Conservation (phyloP, 768 basidiomycete species). For the Leccinum uliginosum region DNA sequence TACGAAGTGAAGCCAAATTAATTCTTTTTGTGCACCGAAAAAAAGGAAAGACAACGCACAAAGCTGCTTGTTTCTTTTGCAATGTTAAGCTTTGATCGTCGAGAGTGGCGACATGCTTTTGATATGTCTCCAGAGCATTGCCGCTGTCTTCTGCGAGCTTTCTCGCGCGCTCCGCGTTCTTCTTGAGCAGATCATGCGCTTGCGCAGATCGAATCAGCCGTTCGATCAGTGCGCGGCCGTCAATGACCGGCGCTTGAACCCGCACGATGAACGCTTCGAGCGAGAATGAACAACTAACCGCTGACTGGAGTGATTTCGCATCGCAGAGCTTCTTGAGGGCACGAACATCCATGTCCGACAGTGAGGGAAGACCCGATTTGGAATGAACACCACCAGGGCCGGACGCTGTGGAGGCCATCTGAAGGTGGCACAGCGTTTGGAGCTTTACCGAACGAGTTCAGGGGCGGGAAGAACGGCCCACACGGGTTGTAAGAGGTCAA, state of each 20-base stretch:
- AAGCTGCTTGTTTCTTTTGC: constrained; percentile 45
- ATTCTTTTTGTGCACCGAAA: neutral
- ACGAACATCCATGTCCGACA: constrained; percentile 83
- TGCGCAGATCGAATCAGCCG: constrained; percentile 80
- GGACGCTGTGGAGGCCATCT: constrained; percentile 40
- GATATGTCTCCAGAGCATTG: constrained; percentile 79
- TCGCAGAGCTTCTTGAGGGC: constrained; percentile 81
- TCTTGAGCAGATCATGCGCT: constrained; percentile 87
- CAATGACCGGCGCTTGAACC: constrained; percentile 76
- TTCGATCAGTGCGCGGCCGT: constrained; percentile 82
- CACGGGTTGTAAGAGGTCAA: constrained; percentile 61
- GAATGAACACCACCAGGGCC: constrained; percentile 30
- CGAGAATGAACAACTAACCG: constrained; percentile 43
- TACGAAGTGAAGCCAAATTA: neutral
- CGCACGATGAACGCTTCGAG: constrained; percentile 74
- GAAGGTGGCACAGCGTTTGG: constrained; percentile 43
- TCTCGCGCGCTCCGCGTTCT: constrained; percentile 88
- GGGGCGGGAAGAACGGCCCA: constrained; percentile 85
- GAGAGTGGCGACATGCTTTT: constrained; percentile 77
- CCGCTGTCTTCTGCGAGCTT: constrained; percentile 84
- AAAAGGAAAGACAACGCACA: constrained; percentile 42
- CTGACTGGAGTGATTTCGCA: constrained; percentile 28
- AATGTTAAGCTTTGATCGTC: constrained; percentile 67
- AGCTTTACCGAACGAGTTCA: constrained; percentile 74
- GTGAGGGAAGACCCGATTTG: constrained; percentile 41